These are phyloP conservation scores for Tremellales sp. DNA, from an alignment of 1,284 basidiomycete genomes.

Conservation along the genomic window DNA sequence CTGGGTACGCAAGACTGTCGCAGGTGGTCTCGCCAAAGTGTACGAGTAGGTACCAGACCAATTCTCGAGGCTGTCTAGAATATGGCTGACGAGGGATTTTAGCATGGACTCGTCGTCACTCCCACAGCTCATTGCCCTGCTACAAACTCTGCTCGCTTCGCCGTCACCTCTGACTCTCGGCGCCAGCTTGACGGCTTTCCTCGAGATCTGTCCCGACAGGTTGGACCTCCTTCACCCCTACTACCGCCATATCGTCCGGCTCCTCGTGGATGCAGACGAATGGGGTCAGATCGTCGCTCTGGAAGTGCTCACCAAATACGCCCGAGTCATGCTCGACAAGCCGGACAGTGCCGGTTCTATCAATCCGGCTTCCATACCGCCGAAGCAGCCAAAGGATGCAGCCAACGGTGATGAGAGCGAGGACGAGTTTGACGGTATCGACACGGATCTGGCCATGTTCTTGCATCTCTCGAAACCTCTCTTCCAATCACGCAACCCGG, in stretches of 20 bases:
- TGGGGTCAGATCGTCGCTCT: constrained; percentile 88
- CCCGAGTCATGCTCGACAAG: constrained; percentile 73
- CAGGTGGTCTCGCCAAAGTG: constrained; percentile 80
- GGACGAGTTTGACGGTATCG: constrained; percentile 60
- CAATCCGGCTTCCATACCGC: constrained; percentile 2
- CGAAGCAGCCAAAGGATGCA: background rate
- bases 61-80: no score
- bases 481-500: constrained; percentile 78
- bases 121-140: constrained; percentile 66
- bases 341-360: constrained; percentile 50
- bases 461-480: constrained; percentile 69
- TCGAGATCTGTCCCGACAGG: constrained; percentile 73
- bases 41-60: constrained; percentile 60
- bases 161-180: constrained; percentile 85
- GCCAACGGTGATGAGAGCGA: constrained; percentile 18
- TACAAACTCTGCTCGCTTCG: constrained; percentile 72
- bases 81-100: constrained; percentile 11
- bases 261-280: constrained; percentile 86
- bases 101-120: constrained; percentile 73
- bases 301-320: constrained; percentile 76
- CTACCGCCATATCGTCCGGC: constrained; percentile 76
- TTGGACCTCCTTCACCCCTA: constrained; percentile 84
- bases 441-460: constrained; percentile 64
- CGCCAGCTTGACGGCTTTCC: constrained; percentile 78
- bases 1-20: constrained; percentile 88